These are phyloP conservation scores for Diaporthe amygdali DNA, from an alignment of 2,329 filamentous ascomycete genomes.

Conservation along the genomic window DNA sequence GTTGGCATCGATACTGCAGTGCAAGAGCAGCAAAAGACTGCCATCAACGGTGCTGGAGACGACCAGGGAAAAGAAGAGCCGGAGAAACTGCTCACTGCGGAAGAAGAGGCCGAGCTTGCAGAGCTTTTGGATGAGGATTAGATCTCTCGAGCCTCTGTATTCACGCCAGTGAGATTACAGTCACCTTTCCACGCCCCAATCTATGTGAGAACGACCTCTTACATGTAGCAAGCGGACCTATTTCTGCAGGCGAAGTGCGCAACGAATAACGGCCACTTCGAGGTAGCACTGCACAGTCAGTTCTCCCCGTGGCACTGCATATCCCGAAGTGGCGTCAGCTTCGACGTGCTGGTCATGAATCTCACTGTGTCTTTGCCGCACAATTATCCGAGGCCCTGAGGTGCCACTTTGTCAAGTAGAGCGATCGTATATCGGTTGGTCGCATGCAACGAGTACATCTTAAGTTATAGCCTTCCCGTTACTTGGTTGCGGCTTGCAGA, in stretches of 20 bases:
- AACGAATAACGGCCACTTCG: background rate
- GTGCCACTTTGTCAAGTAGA: too few species aligned
- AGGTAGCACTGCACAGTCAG: too few species aligned
- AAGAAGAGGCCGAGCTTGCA: slow-evolving; percentile 90
- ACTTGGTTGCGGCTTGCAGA: background rate
- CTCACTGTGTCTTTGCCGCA: background rate
- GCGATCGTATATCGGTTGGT: background rate
- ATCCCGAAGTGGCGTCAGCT: background rate
- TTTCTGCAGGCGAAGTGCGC: background rate
- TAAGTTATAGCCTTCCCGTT: background rate
- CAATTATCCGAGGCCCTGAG: background rate
- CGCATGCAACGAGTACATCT: background rate
- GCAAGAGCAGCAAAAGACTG: slow-evolving; percentile 55
- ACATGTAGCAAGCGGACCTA: background rate
- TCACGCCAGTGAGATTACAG: background rate
- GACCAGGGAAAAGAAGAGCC: slow-evolving; percentile 48
- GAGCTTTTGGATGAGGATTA: slow-evolving; percentile 84
- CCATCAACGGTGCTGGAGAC: slow-evolving; percentile 55
- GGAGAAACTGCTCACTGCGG: slow-evolving; percentile 71
- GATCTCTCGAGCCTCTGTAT: background rate
- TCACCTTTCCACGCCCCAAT: background rate
- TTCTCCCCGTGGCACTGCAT: background rate
- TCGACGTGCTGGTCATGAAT: background rate
- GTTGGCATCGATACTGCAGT: slow-evolving; percentile 57
- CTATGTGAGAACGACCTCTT: background rate